Conservation (phyloP, 2,329 filamentous ascomycete species). For the Aspergillus sp. region DNA sequence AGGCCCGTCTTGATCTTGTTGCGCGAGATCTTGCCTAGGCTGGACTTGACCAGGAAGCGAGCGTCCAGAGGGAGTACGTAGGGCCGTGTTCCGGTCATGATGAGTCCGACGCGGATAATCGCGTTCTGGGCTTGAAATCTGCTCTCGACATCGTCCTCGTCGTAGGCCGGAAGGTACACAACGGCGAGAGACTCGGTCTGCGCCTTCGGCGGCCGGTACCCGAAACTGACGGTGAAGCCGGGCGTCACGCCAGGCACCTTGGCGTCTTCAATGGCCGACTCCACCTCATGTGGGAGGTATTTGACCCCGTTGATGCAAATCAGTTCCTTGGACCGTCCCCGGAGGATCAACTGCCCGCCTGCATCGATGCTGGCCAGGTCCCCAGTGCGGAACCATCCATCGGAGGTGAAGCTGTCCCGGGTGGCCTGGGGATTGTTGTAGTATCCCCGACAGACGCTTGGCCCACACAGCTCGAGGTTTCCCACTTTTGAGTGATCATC, state of each 20-base stretch:
- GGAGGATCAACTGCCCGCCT: no score
- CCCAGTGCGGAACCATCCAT: not conserved
- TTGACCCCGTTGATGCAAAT: slow-evolving; percentile 52
- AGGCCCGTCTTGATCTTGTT: slow-evolving; percentile 24
- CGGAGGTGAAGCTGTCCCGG: not conserved
- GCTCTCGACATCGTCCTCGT: slow-evolving; percentile 2
- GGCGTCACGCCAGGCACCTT: slow-evolving; percentile 18
- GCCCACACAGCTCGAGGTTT: not conserved
- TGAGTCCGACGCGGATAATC: slow-evolving; percentile 1
- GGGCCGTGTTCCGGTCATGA: slow-evolving; percentile 1
- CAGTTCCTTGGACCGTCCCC: slow-evolving; percentile 25
- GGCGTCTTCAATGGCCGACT: slow-evolving; percentile 39
- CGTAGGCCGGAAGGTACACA: slow-evolving; percentile 34
- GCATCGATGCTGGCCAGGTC: no score
- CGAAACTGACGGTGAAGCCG: slow-evolving; percentile 43
- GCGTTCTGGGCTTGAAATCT: slow-evolving; percentile 4
- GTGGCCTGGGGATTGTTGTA: not conserved
- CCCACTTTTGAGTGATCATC: not conserved
- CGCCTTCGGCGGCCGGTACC: slow-evolving; percentile 17
- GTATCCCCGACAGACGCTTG: not conserved
- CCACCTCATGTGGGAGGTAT: slow-evolving; percentile 36
- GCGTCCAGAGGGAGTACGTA: slow-evolving; percentile 10
- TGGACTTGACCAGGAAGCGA: slow-evolving; percentile 5
- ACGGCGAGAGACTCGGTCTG: slow-evolving; percentile 41
- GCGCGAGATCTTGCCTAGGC: slow-evolving; percentile 14